These are phyloP conservation scores for Sonneratia caseolaris DNA, from an alignment of 345 rosid species.

Conservation along the genomic window DNA sequence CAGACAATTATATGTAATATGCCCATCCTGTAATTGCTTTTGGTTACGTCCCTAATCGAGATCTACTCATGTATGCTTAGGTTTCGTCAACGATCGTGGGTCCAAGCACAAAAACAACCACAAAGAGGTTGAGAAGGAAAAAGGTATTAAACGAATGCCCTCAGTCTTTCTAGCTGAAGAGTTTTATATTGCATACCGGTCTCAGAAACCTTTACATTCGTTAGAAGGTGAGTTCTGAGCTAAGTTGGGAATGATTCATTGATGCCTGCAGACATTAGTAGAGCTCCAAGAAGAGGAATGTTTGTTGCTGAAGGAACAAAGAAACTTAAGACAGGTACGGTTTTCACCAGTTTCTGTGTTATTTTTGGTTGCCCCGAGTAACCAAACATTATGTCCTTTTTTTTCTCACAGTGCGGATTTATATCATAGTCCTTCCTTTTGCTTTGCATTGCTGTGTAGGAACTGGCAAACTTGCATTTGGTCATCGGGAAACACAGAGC, in stretches of 20 bases:
- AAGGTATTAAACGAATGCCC: neutral
- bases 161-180: neutral
- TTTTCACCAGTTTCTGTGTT: neutral
- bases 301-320: slow-evolving; percentile 12
- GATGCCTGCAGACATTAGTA: slow-evolving; percentile 7
- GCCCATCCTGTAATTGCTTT: no score
- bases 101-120: neutral
- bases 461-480: slow-evolving; percentile 30
- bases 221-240: no score
- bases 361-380: no score
- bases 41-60: no score
- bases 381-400: no score
- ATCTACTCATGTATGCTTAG: neutral
- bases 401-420: neutral
- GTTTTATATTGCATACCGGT: no score
- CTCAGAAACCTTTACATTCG: no score
- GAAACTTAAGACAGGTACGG: slow-evolving; percentile 6
- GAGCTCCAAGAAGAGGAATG: slow-evolving; percentile 14
- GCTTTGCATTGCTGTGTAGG: slow-evolving; percentile 19
- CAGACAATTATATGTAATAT: no score
- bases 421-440: no score
- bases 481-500: slow-evolving; percentile 42
- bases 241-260: no score
- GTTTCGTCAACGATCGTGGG: neutral
- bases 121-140: slow-evolving; percentile 14